Conservation (phyloP, 768 basidiomycete genomes). For the Coprinellus aureogranulatus region DNA sequence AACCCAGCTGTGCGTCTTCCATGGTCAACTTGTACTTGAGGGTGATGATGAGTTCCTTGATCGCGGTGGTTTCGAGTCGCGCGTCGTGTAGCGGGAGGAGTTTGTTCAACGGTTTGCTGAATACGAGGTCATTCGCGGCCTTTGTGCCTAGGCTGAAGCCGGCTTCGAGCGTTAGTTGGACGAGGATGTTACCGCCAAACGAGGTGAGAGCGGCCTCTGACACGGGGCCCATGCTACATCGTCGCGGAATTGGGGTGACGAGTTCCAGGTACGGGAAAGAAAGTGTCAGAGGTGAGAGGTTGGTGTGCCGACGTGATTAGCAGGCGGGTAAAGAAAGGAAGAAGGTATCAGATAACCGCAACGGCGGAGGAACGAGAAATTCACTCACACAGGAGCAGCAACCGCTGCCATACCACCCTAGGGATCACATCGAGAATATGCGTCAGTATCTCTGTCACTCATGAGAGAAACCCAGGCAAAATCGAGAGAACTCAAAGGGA, state of each 20-base stretch:
- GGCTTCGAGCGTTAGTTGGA: constrained; percentile 53
- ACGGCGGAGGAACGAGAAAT: background rate
- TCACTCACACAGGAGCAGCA: constrained; percentile 35
- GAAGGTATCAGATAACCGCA: constrained; percentile 1
- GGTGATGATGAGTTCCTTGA: constrained; percentile 58
- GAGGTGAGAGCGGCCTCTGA: constrained; percentile 49
- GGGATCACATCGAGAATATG: constrained; percentile 4
- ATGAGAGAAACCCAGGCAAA: background rate
- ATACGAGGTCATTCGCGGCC: constrained; percentile 51
- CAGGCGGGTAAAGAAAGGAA: background rate
- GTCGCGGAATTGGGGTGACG: background rate
- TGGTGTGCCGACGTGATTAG: no score
- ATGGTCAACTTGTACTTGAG: constrained; percentile 58
- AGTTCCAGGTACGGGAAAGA: background rate
- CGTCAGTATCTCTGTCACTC: background rate
- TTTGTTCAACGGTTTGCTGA: constrained; percentile 46
- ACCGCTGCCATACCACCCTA: constrained; percentile 44
- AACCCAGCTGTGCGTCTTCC: constrained; percentile 58
- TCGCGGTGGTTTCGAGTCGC: constrained; percentile 53
- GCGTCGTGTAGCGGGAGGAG: constrained; percentile 52
- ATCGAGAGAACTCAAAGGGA: background rate
- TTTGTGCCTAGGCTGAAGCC: constrained; percentile 52
- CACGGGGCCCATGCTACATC: constrained; percentile 49
- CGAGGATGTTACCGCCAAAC: constrained; percentile 56
- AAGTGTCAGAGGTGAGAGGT: background rate